Evolutionary conservation across 2,329 filamentous ascomycete genomes (phyloP), one percentile per base, ranked within the genome.

Genomic region (Verticillium isaacii): DNA sequence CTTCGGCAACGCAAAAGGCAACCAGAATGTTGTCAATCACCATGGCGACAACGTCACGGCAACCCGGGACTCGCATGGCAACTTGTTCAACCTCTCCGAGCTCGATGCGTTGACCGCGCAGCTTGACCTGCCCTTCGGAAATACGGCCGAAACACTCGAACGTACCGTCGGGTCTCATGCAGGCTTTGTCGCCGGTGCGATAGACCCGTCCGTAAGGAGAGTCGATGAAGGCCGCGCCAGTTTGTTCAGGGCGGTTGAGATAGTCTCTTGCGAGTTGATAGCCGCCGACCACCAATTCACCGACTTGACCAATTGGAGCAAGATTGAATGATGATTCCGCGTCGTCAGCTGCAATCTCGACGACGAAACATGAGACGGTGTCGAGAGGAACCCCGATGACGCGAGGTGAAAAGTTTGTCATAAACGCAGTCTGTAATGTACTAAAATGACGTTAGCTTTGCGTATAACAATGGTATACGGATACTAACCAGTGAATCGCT

Each of bases 81-180:
- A 85, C 89, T 66, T 91, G 85, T 70, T 94, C 91, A 23, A 93
- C 81, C 69, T 93, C 92, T 0, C 90, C 90, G 5, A 95, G 83
- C 69, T 95, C 90, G 58, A 96, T 84, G 57, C 92, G 83, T 73
- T 96, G 93, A 1, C 93, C 93, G 60, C 92, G 85, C 8, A 97
- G 80, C 74, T 97, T 97, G 58, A 97, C 88, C 73, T 97, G 93
- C 0, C 91, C 92, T 58, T 86, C 85, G 2, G 85, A 84, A 14
- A 97, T 88, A 12, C 93, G 88, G 0, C 93, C 93, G 37, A 93
- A 81, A 69, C 91, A 96, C 72, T 96, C 90, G n/a, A 97, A 80
- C 0, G 82, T 85, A 1, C 92, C 91, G 63, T 90, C 81, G 0
- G 80, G 67, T 2, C 83, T 81, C 57, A 96, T 81, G 25, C 85